A percentile compares a stretch with the other conserved stretches of the same genome.
Conservation (phyloP, 2,329 filamentous ascomycete species). For the Fusarium nelsonii region DNA sequence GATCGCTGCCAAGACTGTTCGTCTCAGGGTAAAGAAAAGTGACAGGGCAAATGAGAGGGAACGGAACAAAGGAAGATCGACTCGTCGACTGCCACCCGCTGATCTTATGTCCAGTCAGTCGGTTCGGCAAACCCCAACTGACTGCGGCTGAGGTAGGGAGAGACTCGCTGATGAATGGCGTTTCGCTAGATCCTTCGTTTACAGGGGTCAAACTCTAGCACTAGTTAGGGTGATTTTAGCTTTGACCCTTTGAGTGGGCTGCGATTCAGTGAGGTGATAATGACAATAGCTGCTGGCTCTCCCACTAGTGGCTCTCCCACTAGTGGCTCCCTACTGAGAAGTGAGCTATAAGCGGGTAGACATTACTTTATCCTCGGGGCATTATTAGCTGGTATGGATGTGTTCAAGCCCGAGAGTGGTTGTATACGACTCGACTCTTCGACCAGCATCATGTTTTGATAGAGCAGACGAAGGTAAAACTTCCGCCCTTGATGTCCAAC, state of each 20-base stretch:
- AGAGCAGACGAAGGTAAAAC: neutral
- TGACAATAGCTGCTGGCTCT: neutral
- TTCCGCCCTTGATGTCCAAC: neutral
- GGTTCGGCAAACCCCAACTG: neutral
- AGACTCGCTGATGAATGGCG: neutral
- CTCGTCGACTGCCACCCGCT: neutral
- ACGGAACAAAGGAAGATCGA: neutral
- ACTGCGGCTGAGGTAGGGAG: neutral
- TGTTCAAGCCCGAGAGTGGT: neutral
- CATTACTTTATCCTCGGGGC: neutral
- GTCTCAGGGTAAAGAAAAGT: neutral
- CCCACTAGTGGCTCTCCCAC: neutral
- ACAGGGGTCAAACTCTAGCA: neutral
- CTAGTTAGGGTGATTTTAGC: neutral
- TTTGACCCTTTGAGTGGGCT: neutral
- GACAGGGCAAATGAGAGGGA: neutral
- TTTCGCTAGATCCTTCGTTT: neutral
- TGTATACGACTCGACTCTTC: no score
- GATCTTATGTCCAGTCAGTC: slow-evolving; percentile 4
- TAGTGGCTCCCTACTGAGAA: neutral
- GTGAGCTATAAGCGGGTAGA: neutral
- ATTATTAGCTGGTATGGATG: slow-evolving; percentile 3
- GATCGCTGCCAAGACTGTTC: neutral
- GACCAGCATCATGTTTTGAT: neutral
- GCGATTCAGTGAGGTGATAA: neutral